Percentiles rank a stretch among this genome's conserved stretches.
Conservation (phyloP, 192 early-diverging fungal species). For the Podila epigama region DNA sequence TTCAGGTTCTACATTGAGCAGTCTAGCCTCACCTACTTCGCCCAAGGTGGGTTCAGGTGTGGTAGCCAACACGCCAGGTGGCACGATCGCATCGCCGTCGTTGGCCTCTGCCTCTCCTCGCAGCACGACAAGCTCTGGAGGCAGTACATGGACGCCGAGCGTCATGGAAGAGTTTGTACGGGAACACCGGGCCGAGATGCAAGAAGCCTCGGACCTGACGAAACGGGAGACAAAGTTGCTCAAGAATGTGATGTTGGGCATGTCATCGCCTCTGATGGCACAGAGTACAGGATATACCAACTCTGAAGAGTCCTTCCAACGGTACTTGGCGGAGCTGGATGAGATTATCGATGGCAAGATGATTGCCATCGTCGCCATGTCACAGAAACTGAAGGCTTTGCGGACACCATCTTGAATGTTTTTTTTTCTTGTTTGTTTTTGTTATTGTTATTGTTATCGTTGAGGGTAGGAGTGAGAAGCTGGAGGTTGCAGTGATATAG, state of each 20-base stretch:
- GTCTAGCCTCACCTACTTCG: constrained; percentile 18
- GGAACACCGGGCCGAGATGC: constrained; percentile 71
- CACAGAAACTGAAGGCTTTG: constrained; percentile 40
- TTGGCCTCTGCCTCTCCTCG: not conserved
- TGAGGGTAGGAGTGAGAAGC: no score
- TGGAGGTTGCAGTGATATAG: no score
- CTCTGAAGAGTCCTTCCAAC: constrained; percentile 29
- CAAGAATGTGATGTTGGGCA: constrained; percentile 67
- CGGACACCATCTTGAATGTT: constrained; percentile 3
- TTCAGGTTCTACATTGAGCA: not conserved
- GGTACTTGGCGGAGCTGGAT: constrained; percentile 63
- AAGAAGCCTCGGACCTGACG: constrained; percentile 64
- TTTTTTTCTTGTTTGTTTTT: not conserved
- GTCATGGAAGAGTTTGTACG: constrained; percentile 68
- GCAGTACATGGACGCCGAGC: constrained; percentile 20
- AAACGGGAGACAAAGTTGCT: constrained; percentile 73
- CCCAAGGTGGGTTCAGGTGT: constrained; percentile 15
- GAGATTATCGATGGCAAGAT: constrained; percentile 64
- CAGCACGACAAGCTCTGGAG: no score
- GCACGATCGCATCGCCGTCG: not conserved
- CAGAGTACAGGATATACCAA: constrained; percentile 15
- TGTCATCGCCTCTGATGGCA: constrained; percentile 48
- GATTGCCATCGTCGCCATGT: constrained; percentile 55
- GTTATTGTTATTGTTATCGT: no score
- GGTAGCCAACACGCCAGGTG: not conserved